Base-by-base conservation (phyloP, 1,284 basidiomycete genomes). In the Apiotrichum mycotoxinovorans region DNA sequence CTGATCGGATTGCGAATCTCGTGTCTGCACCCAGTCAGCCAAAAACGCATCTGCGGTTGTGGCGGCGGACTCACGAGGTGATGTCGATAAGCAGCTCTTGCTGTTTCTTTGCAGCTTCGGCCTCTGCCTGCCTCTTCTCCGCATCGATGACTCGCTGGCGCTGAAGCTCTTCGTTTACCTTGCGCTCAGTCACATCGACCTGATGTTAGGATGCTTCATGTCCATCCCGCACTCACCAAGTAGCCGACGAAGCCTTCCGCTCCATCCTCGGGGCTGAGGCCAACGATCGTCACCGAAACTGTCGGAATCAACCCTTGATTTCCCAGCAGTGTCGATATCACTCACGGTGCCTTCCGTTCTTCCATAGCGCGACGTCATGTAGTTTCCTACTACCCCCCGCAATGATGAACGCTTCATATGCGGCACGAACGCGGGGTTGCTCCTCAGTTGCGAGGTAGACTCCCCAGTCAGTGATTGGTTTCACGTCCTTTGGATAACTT, bases 1-100 rank as follows among this genome's bases (percentile, higher is more conserved):
- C 47, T 53, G 34, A 47, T 65, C 30, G 62, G 59, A 38, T 52
- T 55, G 27, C 74, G 65, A n/a, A 76, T 70, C 50, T 76, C 74
- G 56, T 76, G 74, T 4, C 44, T 47, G 18, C 3, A 3, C 23
- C 18, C 1, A 30, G 48, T 27, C 2, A 41, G 20, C 20, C 17
- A 9, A 30, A 5, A 5, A 30, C 12, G 30, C 30, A 7, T 30
- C 7, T 30, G 7, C 30, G n/a, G 20, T 7, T 3, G 3, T 22
- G 3, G 3, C 4, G n/a, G 9, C 17, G 18, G 14, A 3, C 52
- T 47, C 26, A 53, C 67, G 71, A 73, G 1, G 72, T 74, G 33
- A 76, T 71, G 51, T 76, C 74, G 43, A 76, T 72, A 33, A 76
- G 54, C n/a, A 75, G 60, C 58, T 73, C 72, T 53, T 75, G 71